Percentiles rank a stretch among this genome's conserved stretches.
These are phyloP conservation scores for Fusarium sp. DNA, from an alignment of 2,329 filamentous ascomycete genomes.

Conservation along the genomic window DNA sequence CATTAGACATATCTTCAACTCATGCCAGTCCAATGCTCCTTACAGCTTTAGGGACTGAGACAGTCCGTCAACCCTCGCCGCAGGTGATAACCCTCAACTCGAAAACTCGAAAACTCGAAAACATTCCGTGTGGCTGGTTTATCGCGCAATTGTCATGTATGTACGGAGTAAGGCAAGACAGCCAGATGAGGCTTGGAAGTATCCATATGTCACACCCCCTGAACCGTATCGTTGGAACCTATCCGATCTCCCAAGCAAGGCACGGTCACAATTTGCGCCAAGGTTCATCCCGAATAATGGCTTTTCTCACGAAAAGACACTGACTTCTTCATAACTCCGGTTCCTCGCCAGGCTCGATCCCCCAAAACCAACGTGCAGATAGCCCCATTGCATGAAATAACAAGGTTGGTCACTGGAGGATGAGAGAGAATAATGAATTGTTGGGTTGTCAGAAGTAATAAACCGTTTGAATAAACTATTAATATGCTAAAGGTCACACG, in stretches of 20 bases:
- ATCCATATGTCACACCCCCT: background rate
- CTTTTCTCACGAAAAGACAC: background rate
- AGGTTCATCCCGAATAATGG: conserved; percentile 9
- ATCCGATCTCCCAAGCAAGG: conserved; percentile 9
- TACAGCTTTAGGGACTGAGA: conserved; percentile 15
- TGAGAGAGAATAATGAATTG: background rate
- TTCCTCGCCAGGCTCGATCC: background rate
- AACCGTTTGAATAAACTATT: background rate
- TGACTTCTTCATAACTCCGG: background rate
- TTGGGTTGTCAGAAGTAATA: background rate
- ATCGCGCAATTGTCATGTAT: background rate
- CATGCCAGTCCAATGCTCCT: conserved; percentile 6
- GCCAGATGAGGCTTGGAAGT: conserved; percentile 18
- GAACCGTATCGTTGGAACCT: background rate
- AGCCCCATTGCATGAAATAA: background rate
- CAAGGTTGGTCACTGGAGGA: background rate
- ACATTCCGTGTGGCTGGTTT: conserved; percentile 6
- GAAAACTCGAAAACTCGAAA: background rate
- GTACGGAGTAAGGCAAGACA: background rate
- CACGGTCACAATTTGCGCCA: background rate
- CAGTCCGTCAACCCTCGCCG: background rate
- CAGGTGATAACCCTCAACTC: conserved; percentile 5
- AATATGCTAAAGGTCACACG: background rate
- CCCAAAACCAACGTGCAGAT: conserved; percentile 5
- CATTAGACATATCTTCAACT: background rate